Evolutionary conservation across 495 filamentous ascomycete species (phyloP).

Genomic region (Penicillium maclennaniae): DNA sequence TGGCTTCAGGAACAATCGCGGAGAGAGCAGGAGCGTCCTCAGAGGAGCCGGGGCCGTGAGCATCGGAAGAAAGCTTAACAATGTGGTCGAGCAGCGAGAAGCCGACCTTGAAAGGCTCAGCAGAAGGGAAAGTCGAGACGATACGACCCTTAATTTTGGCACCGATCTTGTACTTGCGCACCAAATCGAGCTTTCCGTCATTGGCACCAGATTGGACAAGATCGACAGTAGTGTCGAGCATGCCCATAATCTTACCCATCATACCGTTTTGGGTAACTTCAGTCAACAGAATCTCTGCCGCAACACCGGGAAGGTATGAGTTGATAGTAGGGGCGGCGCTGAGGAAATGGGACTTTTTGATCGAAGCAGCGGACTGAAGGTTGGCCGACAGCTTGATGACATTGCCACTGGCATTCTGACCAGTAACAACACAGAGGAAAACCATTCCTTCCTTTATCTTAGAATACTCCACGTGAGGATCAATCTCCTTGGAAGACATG

Average conservation of each 20-base stretch:
- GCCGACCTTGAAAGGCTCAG: slow-evolving; percentile 76
- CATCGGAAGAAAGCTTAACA: slow-evolving; percentile 56
- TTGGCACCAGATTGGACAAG: slow-evolving; percentile 77
- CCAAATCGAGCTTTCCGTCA: slow-evolving; percentile 59
- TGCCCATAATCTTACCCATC: slow-evolving; percentile 87
- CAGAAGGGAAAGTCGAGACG: slow-evolving; percentile 74
- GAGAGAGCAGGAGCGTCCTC: slow-evolving; percentile 63
- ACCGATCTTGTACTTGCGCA: slow-evolving; percentile 72
- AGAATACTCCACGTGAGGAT: slow-evolving; percentile 51
- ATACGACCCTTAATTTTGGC: slow-evolving; percentile 82
- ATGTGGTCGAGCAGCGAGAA: slow-evolving; percentile 85
- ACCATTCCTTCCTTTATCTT: slow-evolving; percentile 75
- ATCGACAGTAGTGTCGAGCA: slow-evolving; percentile 84
- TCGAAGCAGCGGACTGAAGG: slow-evolving; percentile 56
- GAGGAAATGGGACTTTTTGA: slow-evolving; percentile 68
- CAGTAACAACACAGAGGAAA: slow-evolving; percentile 75
- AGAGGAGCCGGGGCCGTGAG: slow-evolving; percentile 42
- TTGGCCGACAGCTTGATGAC: slow-evolving; percentile 84
- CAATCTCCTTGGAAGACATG: slow-evolving; percentile 82
- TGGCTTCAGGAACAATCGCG: slow-evolving; percentile 69
- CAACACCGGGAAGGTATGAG: slow-evolving; percentile 84
- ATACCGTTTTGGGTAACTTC: slow-evolving; percentile 60
- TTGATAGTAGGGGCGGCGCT: slow-evolving; percentile 78
- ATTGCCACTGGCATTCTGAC: slow-evolving; percentile 71
- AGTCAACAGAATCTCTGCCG: slow-evolving; percentile 78